phyloP scores from a whole-genome alignment of 768 basidiomycete genomes.

The Boletus huronensis region DNA sequence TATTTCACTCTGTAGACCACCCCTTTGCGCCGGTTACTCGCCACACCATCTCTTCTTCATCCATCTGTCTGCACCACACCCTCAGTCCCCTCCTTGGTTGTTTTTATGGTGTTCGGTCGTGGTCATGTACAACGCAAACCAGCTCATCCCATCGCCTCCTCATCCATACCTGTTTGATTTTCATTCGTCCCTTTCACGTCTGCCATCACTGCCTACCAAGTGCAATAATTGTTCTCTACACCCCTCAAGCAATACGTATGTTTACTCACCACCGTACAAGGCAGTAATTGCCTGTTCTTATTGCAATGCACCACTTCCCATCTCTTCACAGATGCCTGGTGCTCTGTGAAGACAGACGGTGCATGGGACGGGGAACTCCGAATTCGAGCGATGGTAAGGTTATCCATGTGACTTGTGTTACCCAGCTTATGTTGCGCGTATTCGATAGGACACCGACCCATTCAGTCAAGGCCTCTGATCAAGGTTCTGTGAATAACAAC shows the following conservation, averaged over 20 bases:
- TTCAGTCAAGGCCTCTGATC: too few species aligned
- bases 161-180: slow-evolving; percentile 30
- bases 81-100: slow-evolving; percentile 29
- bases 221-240: slow-evolving; percentile 29
- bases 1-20: slow-evolving; percentile 35
- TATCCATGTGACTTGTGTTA: background rate
- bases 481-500: background rate
- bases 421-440: slow-evolving; percentile 1
- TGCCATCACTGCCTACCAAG: slow-evolving; percentile 24
- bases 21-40: slow-evolving; percentile 22
- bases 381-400: slow-evolving; percentile 14
- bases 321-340: slow-evolving; percentile 11
- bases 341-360: slow-evolving; percentile 9
- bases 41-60: slow-evolving; percentile 21
- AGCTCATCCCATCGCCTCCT: slow-evolving; percentile 26
- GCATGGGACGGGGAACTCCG: background rate
- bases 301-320: slow-evolving; percentile 20
- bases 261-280: slow-evolving; percentile 19
- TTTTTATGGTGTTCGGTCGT: slow-evolving; percentile 36
- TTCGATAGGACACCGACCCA: background rate
- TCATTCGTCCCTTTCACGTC: slow-evolving; percentile 17
- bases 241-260: slow-evolving; percentile 31
- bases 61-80: slow-evolving; percentile 24
- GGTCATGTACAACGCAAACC: slow-evolving; percentile 37
- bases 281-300: slow-evolving; percentile 14